These are phyloP conservation scores for Emergomyces pasteurianus DNA, from an alignment of 2,329 filamentous ascomycete species.

Conservation along the genomic window DNA sequence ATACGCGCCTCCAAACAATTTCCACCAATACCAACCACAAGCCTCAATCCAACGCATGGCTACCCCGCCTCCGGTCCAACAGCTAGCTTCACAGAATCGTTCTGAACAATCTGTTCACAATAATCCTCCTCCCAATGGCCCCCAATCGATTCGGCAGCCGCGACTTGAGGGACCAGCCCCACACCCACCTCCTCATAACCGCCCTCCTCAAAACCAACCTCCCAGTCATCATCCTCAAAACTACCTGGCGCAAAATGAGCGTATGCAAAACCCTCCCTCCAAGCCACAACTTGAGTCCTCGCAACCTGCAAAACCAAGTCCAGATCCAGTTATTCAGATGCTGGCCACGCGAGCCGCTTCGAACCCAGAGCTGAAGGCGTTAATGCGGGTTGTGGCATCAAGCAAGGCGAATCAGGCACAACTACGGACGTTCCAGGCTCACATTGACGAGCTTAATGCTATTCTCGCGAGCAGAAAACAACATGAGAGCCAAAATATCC, in stretches of 20 bases:
- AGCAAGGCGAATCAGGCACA: conserved; percentile 39
- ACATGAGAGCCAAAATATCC: conserved; percentile 22
- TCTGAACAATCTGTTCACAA: background rate
- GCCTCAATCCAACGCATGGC: conserved; percentile 15
- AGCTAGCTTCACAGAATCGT: background rate
- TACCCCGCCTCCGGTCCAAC: background rate
- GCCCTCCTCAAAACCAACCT: conserved; percentile 1
- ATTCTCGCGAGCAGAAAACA: conserved; percentile 35
- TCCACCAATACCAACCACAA: conserved; percentile 32
- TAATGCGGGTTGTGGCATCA: conserved; percentile 41
- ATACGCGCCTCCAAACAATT: conserved; percentile 29
- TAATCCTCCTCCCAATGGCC: background rate
- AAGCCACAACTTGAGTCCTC: conserved; percentile 14
- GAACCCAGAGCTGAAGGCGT: conserved; percentile 37
- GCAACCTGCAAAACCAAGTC: conserved; percentile 30
- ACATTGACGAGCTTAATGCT: conserved; percentile 41
- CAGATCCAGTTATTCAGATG: conserved; percentile 42
- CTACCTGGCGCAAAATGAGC: conserved; percentile 4
- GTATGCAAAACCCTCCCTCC: conserved; percentile 6
- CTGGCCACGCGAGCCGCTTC: conserved; percentile 39
- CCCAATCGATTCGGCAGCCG: background rate
- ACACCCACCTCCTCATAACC: background rate
- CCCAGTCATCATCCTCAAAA: conserved; percentile 2
- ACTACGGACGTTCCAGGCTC: conserved; percentile 37
- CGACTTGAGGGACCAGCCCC: conserved; percentile 2